Base-by-base conservation (phyloP, 345 rosid genomes). In the Cardamine resedifolia region DNA sequence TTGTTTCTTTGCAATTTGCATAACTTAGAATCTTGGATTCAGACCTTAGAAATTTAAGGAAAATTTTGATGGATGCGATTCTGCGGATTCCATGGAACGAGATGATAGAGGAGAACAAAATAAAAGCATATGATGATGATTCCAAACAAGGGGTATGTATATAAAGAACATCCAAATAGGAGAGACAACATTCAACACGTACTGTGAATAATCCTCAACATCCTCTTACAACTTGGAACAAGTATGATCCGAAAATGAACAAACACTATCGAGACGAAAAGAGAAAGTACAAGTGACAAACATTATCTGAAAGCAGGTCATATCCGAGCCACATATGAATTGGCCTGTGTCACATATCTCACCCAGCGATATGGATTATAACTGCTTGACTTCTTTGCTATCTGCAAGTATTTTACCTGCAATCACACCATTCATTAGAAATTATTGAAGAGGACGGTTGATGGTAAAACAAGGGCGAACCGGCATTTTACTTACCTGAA, bases 321-420 rank as follows among this genome's bases (percentile, higher is more conserved):
- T 51, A 91, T 59, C 19, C 97, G 87, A 74, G 97, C 96, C 69
- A 95, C 99, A 64, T 95, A 95, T 3, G 99, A 95, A 73, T 95
- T 95, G 68, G 99, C 92, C 81, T 95, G 99, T 27, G 99, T 95
- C 26, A 95, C 97, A 18, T 95, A 91, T 83, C 99, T 88, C 82
- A 95, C 99, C 99, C 96, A 91, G 75, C 97, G 87, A 78, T 95
- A 95, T 33, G 99, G 97, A 78, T 91, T 91, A 59, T 87, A 83
- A 19, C 81, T 70, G 58, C 88, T 78, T 27, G 93, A 86, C 75
- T 91, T 95, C 92, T 91, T 95, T 31, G 96, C 96, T 80, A 91
- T 95, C 88, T 91, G 98, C 85, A 95, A 84, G 85, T 90, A 95
- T 70, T 91, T 95, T 81, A 95, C 97, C 99, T 95, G 92, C 83